phyloP scores from a whole-genome alignment of 306 rosid genomes.

The Cicer pinnatifidum region DNA sequence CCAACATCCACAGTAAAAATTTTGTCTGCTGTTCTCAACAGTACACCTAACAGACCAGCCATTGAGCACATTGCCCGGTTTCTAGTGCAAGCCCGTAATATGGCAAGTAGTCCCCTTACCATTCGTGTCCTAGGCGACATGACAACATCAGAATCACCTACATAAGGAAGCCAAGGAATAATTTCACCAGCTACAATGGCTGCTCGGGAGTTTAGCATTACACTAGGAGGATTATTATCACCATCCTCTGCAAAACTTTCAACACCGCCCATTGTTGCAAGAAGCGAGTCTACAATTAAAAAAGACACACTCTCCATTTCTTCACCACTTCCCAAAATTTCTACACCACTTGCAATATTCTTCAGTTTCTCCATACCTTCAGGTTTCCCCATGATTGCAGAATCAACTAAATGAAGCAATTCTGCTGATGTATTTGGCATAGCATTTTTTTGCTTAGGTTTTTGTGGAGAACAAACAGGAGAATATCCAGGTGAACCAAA shows the following conservation, averaged over 20 bases:
- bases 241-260: conserved; percentile 95
- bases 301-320: conserved; percentile 72
- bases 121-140: conserved; percentile 96
- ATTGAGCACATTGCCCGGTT: conserved; percentile 95
- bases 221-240: conserved; percentile 93
- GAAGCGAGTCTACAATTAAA: conserved; percentile 90
- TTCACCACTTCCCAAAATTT: conserved; percentile 72
- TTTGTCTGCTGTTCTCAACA: conserved; percentile 82
- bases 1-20: conserved; percentile 69
- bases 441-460: conserved; percentile 62
- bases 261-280: conserved; percentile 99
- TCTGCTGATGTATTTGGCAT: conserved; percentile 83
- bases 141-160: conserved; percentile 65
- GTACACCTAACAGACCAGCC: conserved; percentile 92
- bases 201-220: conserved; percentile 96
- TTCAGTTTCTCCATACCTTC: conserved; percentile 86
- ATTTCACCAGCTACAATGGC: conserved; percentile 92
- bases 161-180: conserved; percentile 94
- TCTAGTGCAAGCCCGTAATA: conserved; percentile 94
- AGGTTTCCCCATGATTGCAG: conserved; percentile 98
- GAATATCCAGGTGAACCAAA: conserved; percentile 68
- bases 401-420: conserved; percentile 90
- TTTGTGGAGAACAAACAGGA: conserved; percentile 65
- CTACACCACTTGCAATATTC: conserved; percentile 83
- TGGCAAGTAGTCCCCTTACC: conserved; percentile 96